A percentile compares a stretch with the other conserved stretches of the same genome.
These are phyloP conservation scores for Boechera stricta DNA, from an alignment of 345 rosid genomes.

Conservation along the genomic window DNA sequence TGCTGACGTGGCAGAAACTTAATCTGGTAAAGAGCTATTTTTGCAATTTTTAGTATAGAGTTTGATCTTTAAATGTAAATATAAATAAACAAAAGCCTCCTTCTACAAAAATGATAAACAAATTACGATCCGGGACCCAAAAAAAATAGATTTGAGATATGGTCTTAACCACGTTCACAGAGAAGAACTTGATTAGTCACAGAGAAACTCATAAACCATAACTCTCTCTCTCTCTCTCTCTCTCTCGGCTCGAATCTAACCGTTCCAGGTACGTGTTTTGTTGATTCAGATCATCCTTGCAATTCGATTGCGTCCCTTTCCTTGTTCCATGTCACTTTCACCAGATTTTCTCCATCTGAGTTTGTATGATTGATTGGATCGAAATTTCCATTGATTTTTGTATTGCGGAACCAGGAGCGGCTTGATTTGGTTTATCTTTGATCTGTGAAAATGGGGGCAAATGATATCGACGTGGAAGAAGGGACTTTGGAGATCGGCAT, in stretches of 20 bases:
- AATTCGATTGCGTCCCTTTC: constrained; percentile 4
- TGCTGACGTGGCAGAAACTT: constrained; percentile 20
- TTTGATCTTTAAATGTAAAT: not conserved
- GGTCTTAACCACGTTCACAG: constrained; percentile 31
- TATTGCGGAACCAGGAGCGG: constrained; percentile 2
- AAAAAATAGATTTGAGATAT: constrained; percentile 21
- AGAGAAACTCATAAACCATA: constrained; percentile 20
- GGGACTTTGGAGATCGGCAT: constrained; percentile 79
- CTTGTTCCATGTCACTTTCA: not conserved
- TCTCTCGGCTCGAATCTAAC: constrained; percentile 26
- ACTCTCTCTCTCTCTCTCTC: constrained; percentile 5
- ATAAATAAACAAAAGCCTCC: not conserved
- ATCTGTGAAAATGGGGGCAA: constrained; percentile 56
- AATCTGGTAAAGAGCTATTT: not conserved
- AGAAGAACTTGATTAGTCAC: not conserved
- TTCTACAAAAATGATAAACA: not conserved
- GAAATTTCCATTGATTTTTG: not conserved
- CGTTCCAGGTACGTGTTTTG: constrained; percentile 29
- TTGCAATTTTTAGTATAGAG: not conserved
- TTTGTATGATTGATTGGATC: constrained; percentile 37
- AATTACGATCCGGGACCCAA: too few relatives aligned
- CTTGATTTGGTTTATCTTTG: not conserved
- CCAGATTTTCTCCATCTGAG: not conserved
- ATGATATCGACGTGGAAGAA: constrained; percentile 58
- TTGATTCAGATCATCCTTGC: constrained; percentile 7